Conservation (phyloP, 805 yeast genomes). For the Wickerhamomyces sydowiorum region DNA sequence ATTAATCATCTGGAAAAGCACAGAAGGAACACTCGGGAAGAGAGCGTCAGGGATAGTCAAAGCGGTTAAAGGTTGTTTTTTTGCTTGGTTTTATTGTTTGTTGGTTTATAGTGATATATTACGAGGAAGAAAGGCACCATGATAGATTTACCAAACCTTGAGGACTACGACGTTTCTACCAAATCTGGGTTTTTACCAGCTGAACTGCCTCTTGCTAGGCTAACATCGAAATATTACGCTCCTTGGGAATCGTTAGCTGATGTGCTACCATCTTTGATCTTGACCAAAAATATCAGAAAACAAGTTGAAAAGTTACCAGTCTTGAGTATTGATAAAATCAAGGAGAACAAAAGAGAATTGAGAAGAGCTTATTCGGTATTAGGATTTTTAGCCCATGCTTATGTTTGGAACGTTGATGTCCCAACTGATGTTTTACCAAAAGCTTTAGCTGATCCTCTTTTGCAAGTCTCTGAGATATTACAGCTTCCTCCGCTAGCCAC, state of each 20-base stretch:
- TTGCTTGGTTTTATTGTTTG: no score
- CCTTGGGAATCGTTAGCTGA: slow-evolving; percentile 74
- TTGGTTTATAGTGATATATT: no score
- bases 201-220: slow-evolving; percentile 49
- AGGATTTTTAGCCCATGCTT: slow-evolving; percentile 81
- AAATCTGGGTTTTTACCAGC: slow-evolving; percentile 77
- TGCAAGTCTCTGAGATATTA: slow-evolving; percentile 49
- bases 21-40: neutral
- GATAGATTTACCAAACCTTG: slow-evolving; percentile 41
- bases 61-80: no score
- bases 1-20: no score
- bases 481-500: slow-evolving; percentile 85
- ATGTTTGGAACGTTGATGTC: slow-evolving; percentile 74
- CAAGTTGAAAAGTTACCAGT: slow-evolving; percentile 63
- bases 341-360: slow-evolving; percentile 39
- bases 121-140: neutral
- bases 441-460: slow-evolving; percentile 65
- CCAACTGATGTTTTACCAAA: slow-evolving; percentile 62
- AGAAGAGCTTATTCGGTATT: slow-evolving; percentile 79
- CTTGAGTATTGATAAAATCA: slow-evolving; percentile 40
- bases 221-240: slow-evolving; percentile 56
- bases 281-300: slow-evolving; percentile 54
- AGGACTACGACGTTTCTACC: slow-evolving; percentile 66
- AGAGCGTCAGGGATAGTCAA: no score
- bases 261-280: slow-evolving; percentile 67